A percentile compares a stretch with the other conserved stretches of the same genome.
phyloP scores from a whole-genome alignment of 1,284 basidiomycete species.

The Austroboletus novae-zelandiae region DNA sequence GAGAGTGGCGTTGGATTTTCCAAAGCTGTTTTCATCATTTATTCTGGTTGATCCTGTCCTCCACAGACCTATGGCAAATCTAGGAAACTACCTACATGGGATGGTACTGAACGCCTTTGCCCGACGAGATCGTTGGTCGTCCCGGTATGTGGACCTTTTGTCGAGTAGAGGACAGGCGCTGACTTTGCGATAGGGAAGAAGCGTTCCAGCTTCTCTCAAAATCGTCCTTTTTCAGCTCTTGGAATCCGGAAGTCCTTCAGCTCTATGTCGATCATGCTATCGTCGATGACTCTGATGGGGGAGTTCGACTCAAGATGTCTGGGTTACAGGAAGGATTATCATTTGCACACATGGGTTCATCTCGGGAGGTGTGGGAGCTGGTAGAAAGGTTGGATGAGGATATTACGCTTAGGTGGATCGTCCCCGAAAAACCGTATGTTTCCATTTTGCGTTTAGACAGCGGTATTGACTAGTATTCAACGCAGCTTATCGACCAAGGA shows the following conservation, averaged over 20 bases:
- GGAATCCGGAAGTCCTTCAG: constrained; percentile 69
- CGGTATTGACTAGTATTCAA: neutral
- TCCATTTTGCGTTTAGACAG: neutral
- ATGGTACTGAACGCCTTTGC: constrained; percentile 51
- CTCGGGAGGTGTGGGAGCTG: constrained; percentile 47
- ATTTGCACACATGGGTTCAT: constrained; percentile 44
- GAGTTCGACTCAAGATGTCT: constrained; percentile 60
- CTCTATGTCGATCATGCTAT: constrained; percentile 70
- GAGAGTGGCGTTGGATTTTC: constrained; percentile 60
- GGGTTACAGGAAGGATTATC: constrained; percentile 56
- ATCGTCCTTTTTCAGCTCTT: constrained; percentile 69
- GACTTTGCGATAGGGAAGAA: constrained; percentile 47
- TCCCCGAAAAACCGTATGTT: constrained; percentile 49
- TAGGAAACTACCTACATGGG: constrained; percentile 8
- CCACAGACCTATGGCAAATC: constrained; percentile 26
- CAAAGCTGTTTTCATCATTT: constrained; percentile 69
- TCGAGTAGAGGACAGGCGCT: neutral
- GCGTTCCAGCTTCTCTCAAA: constrained; percentile 53
- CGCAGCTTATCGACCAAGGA: constrained; percentile 39
- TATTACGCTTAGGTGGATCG: constrained; percentile 54
- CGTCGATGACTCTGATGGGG: constrained; percentile 31
- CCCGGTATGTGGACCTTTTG: constrained; percentile 39
- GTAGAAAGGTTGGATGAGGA: constrained; percentile 43
- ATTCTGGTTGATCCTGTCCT: constrained; percentile 83
- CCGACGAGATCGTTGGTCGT: constrained; percentile 65